Evolutionary conservation across 495 filamentous ascomycete genomes (phyloP).

Genomic region (Cercophora samala): DNA sequence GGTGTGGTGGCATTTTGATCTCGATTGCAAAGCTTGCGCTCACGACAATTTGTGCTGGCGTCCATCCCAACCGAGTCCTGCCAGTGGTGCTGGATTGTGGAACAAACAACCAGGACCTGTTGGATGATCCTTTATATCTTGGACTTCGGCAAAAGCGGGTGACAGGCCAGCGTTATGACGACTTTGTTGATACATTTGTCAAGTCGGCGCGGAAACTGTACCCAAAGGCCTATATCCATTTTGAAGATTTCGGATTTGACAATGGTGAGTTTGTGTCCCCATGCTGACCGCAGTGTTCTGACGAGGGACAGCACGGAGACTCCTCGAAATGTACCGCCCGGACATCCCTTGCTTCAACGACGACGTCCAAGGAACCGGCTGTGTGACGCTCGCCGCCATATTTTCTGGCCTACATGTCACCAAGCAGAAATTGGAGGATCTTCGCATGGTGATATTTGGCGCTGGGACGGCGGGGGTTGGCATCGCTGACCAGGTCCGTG

Average conservation of each 20-base stretch:
- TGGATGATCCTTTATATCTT: constrained; percentile 79
- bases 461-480: constrained; percentile 81
- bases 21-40: constrained; percentile 78
- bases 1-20: constrained; percentile 84
- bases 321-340: constrained; percentile 70
- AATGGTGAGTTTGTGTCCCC: constrained; percentile 40
- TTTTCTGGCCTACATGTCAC: constrained; percentile 68
- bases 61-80: constrained; percentile 74
- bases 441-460: constrained; percentile 71
- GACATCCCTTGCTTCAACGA: constrained; percentile 86
- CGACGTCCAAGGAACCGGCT: constrained; percentile 87
- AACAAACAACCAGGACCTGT: constrained; percentile 73
- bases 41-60: constrained; percentile 79
- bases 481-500: constrained; percentile 82
- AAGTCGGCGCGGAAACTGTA: constrained; percentile 62
- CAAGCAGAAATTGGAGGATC: constrained; percentile 61
- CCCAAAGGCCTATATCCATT: constrained; percentile 81
- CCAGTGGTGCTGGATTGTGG: constrained; percentile 87
- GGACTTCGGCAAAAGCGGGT: constrained; percentile 65
- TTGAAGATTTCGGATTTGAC: constrained; percentile 59
- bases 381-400: constrained; percentile 79
- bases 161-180: constrained; percentile 71
- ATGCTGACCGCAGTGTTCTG: neutral
- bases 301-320: constrained; percentile 46
- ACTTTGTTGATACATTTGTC: constrained; percentile 74